Conservation (phyloP, 2,329 filamentous ascomycete species). For the Cordyceps javanica region DNA sequence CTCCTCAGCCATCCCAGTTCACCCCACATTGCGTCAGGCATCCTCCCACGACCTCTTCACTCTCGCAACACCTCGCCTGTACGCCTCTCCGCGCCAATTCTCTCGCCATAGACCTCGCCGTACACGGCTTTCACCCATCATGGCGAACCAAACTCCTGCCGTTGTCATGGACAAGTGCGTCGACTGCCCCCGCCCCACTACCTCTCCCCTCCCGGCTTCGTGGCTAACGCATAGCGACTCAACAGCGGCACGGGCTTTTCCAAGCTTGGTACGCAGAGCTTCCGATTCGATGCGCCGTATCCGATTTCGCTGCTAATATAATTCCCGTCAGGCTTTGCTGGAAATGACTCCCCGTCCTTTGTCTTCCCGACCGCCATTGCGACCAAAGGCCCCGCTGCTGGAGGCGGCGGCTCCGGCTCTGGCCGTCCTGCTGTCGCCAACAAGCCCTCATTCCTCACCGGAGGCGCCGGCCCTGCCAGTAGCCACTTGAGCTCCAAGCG, state of each 20-base stretch:
- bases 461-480: constrained; percentile 67
- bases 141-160: constrained; percentile 98
- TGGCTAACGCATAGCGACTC: constrained; percentile 26
- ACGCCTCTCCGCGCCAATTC: constrained; percentile 7
- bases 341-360: constrained; percentile 98
- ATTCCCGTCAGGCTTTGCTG: constrained; percentile 71
- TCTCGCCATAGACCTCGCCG: neutral
- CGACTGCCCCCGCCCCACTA: constrained; percentile 25
- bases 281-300: neutral
- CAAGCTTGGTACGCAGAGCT: constrained; percentile 72
- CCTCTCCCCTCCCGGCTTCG: constrained; percentile 9
- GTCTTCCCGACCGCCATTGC: constrained; percentile 98
- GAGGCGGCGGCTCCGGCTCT: constrained; percentile 69
- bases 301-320: neutral
- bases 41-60: constrained; percentile 4
- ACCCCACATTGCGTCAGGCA: constrained; percentile 13
- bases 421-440: constrained; percentile 86
- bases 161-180: constrained; percentile 99
- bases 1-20: constrained; percentile 10
- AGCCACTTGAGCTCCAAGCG: constrained; percentile 86
- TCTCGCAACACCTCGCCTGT: constrained; percentile 4
- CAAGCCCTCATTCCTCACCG: constrained; percentile 92
- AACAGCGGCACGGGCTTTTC: constrained; percentile 96
- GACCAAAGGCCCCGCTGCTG: constrained; percentile 73
- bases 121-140: constrained; percentile 35